phyloP scores from a whole-genome alignment of 345 rosid genomes.

The Punica granatum region DNA sequence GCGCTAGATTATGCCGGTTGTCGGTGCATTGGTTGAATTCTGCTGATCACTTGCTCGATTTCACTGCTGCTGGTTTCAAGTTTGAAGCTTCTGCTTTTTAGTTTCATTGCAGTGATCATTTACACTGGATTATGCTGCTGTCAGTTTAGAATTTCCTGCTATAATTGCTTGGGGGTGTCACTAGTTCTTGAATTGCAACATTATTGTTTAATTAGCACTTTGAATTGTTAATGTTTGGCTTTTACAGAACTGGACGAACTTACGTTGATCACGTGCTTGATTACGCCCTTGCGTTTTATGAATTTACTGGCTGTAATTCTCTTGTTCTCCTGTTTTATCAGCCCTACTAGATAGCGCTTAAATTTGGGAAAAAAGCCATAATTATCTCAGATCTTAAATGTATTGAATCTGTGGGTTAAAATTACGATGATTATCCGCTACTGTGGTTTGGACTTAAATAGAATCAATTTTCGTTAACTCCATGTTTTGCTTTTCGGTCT shows the following conservation, averaged over 20 bases:
- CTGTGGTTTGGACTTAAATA: too few species aligned
- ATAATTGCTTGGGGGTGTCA: neutral
- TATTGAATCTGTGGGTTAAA: neutral
- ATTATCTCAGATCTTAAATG: neutral
- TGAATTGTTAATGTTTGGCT: too few species aligned
- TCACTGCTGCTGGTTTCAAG: neutral
- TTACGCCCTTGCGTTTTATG: neutral
- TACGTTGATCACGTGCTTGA: neutral
- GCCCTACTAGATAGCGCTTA: neutral
- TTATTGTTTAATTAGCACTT: neutral
- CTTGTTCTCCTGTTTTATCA: neutral
- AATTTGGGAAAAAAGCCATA: neutral
- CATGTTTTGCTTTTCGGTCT: too few species aligned
- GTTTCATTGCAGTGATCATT: neutral
- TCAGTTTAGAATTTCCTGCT: neutral
- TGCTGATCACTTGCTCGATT: neutral
- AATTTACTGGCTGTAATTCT: neutral
- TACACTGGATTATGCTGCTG: neutral
- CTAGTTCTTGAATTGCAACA: neutral
- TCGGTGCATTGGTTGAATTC: neutral
- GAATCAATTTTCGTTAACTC: too few species aligned
- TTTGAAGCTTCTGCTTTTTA: neutral
- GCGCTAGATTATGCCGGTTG: neutral
- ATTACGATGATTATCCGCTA: too few species aligned
- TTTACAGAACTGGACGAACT: neutral